Percentiles rank a stretch among this genome's conserved stretches.
Conservation (phyloP, 73 alveolate genomes). For the Urostyla sp. region DNA sequence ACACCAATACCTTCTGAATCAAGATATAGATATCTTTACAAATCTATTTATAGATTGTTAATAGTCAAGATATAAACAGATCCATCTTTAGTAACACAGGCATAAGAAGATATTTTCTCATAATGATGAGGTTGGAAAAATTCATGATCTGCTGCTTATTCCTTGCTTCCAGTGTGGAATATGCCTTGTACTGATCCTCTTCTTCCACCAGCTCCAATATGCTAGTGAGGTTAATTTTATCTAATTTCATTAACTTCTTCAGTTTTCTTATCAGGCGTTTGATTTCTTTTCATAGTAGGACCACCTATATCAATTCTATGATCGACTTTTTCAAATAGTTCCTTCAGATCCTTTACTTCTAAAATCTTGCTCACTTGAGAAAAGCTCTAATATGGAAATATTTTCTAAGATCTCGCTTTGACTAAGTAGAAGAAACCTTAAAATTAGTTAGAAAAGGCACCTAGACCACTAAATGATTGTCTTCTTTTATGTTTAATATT, state of each 20-base stretch:
- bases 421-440: constrained; percentile 2
- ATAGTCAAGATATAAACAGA: background rate
- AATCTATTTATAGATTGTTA: background rate
- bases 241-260: background rate
- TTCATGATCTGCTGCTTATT: too few species aligned
- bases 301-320: too few species aligned
- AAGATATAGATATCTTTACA: constrained; percentile 1
- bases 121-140: background rate
- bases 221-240: too few species aligned
- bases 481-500: constrained; percentile 48
- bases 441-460: too few species aligned
- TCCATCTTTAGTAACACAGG: background rate
- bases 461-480: background rate
- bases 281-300: background rate
- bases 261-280: constrained; percentile 3
- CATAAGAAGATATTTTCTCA: constrained; percentile 5
- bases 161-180: background rate
- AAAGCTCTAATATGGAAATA: constrained; percentile 1
- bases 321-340: constrained; percentile 13
- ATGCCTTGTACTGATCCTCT: constrained; percentile 36
- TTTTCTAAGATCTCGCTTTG: constrained; percentile 19
- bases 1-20: constrained; percentile 60
- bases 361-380: background rate
- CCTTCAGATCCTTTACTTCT: background rate
- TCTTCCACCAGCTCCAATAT: background rate